Conservation (phyloP, 2,329 filamentous ascomycete species). For the Fusarium sp. region DNA sequence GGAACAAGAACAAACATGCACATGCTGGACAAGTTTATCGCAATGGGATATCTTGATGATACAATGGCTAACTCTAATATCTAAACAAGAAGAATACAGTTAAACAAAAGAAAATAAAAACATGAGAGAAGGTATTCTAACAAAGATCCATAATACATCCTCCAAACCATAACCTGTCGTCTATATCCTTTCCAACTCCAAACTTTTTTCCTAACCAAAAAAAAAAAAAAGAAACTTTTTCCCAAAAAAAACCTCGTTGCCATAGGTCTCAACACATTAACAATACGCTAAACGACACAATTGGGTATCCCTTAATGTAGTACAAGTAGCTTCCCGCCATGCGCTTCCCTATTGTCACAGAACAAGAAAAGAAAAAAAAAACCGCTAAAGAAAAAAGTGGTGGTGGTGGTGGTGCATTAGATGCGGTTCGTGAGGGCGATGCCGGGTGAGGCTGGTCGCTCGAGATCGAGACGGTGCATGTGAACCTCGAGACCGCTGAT, state of each 20-base stretch:
- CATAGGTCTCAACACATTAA: constrained; percentile 3
- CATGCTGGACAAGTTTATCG: background rate
- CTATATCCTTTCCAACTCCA: constrained; percentile 4
- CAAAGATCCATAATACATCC: constrained; percentile 6
- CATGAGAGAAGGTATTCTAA: constrained; percentile 1
- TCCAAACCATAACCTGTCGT: constrained; percentile 1
- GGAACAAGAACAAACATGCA: background rate
- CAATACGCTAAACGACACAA: constrained; percentile 8
- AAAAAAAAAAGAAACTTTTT: background rate
- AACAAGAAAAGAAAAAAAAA: background rate
- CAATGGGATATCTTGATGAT: background rate
- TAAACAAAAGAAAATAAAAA: background rate
- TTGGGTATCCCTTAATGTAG: constrained; percentile 4
- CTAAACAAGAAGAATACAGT: background rate
- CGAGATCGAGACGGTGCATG: constrained; percentile 46
- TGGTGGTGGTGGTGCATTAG: constrained; percentile 22
- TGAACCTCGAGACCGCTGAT: constrained; percentile 39
- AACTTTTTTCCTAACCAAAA: background rate
- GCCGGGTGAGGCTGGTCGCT: constrained; percentile 44
- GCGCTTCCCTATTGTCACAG: background rate
- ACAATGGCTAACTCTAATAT: background rate
- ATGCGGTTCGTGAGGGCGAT: constrained; percentile 46
- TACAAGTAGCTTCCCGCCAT: constrained; percentile 6
- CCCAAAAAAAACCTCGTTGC: background rate
- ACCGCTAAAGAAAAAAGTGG: background rate